Percentiles rank a stretch among this genome's conserved stretches.
Evolutionary conservation across 257 asterid genomes (phyloP).

Genomic region (Solanum ossicruentum): DNA sequence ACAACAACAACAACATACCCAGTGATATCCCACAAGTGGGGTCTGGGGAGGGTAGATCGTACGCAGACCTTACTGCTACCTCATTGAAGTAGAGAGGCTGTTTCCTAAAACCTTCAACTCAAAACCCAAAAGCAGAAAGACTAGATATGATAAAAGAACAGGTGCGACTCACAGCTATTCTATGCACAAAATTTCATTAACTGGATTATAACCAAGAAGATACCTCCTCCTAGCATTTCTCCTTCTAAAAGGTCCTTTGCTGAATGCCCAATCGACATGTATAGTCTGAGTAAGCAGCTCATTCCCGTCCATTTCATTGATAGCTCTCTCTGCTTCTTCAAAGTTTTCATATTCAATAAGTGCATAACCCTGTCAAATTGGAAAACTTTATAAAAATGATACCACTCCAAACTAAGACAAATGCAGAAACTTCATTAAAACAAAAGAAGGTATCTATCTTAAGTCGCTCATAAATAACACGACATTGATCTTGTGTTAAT

Average conservation of each 20-base stretch:
- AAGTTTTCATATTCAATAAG: constrained; percentile 65
- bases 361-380: constrained; percentile 47
- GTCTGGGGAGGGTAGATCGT: too few species aligned
- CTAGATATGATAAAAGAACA: too few species aligned
- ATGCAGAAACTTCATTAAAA: neutral
- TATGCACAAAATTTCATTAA: neutral
- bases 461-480: neutral
- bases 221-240: constrained; percentile 80
- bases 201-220: neutral
- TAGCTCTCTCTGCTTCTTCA: constrained; percentile 79
- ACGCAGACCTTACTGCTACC: too few species aligned
- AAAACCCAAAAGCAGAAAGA: too few species aligned
- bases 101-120: too few species aligned
- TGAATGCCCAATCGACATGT: constrained; percentile 93
- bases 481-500: neutral
- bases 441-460: neutral
- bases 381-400: neutral
- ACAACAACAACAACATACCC: too few species aligned
- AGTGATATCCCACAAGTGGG: too few species aligned
- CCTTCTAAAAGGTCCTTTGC: constrained; percentile 88
- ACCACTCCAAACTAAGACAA: neutral
- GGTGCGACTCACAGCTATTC: neutral
- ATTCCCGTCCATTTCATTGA: constrained; percentile 55
- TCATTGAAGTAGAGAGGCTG: too few species aligned
- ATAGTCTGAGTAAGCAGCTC: constrained; percentile 54